Conservation (phyloP, 352 stramenopile genomes). For the Pythium periplocum region DNA sequence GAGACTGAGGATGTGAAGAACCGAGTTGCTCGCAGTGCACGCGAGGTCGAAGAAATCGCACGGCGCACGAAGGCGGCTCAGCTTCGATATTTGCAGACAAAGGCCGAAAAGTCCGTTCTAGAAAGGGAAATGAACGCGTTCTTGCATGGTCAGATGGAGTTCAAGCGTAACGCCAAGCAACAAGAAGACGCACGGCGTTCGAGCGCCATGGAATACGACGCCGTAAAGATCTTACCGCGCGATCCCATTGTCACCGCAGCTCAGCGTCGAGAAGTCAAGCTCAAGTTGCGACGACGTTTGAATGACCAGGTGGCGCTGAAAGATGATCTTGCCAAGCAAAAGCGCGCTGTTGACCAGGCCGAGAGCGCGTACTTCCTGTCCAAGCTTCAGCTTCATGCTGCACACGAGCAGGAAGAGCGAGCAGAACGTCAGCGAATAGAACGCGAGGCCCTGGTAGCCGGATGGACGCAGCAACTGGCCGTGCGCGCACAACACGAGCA, state of each 20-base stretch:
- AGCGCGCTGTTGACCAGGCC: conserved; percentile 37
- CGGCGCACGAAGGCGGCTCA: conserved; percentile 25
- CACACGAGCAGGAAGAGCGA: conserved; percentile 21
- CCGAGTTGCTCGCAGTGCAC: background rate
- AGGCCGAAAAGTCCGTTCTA: conserved; percentile 28
- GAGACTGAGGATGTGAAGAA: conserved; percentile 4
- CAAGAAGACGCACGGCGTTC: conserved; percentile 5
- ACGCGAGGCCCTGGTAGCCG: conserved; percentile 32
- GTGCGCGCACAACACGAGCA: conserved; percentile 13
- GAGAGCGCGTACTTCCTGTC: conserved; percentile 50
- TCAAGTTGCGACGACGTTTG: conserved; percentile 35
- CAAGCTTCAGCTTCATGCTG: conserved; percentile 34
- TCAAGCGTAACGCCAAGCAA: conserved; percentile 22
- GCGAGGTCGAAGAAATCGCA: conserved; percentile 21
- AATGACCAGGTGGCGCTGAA: conserved; percentile 45
- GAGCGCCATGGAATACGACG: conserved; percentile 10
- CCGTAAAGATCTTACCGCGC: conserved; percentile 39
- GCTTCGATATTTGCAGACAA: conserved; percentile 33
- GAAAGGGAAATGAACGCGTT: conserved; percentile 46
- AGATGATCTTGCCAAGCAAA: conserved; percentile 29
- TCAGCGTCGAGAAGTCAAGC: conserved; percentile 27
- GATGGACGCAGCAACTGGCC: conserved; percentile 43
- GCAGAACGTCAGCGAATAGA: conserved; percentile 23
- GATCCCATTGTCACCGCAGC: conserved; percentile 25
- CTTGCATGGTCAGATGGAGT: conserved; percentile 41